Conservation (phyloP, 202 grass and related monocot genomes). For the Dendrocalamus latiflorus region DNA sequence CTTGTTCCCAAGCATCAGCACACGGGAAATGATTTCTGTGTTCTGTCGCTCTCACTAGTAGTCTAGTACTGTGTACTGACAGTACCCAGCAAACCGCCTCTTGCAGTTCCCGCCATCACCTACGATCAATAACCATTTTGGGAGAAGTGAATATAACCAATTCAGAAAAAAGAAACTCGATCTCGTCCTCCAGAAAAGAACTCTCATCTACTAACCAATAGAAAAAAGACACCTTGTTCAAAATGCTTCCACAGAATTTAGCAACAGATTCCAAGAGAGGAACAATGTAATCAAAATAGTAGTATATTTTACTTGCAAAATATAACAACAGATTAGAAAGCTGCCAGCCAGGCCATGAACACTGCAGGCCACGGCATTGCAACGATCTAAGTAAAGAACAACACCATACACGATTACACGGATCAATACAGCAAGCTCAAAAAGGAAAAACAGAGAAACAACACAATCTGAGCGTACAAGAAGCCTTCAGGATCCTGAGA, state of each 20-base stretch:
- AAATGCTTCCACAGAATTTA: neutral
- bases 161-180: neutral
- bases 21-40: neutral
- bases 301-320: conserved; percentile 15
- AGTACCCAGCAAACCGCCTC: neutral
- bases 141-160: too few species aligned
- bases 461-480: neutral
- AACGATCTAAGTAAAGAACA: neutral
- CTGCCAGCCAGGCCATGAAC: conserved; percentile 6
- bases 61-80: neutral
- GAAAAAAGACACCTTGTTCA: neutral
- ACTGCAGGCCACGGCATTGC: conserved; percentile 1
- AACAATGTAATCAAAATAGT: neutral
- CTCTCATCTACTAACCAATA: neutral
- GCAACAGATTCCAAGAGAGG: neutral
- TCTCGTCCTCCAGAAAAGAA: neutral
- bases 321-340: neutral
- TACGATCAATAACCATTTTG: neutral
- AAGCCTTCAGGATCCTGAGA: conserved; percentile 17
- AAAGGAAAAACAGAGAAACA: neutral
- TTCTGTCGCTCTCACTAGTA: neutral
- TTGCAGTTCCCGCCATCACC: neutral
- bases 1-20: neutral
- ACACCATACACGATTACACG: conserved; percentile 1
- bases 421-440: neutral